Percentiles rank a stretch among this genome's conserved stretches.
Evolutionary conservation across 371 early-diverging fungal species (phyloP).

Genomic region (Rhizomucor pusillus): DNA sequence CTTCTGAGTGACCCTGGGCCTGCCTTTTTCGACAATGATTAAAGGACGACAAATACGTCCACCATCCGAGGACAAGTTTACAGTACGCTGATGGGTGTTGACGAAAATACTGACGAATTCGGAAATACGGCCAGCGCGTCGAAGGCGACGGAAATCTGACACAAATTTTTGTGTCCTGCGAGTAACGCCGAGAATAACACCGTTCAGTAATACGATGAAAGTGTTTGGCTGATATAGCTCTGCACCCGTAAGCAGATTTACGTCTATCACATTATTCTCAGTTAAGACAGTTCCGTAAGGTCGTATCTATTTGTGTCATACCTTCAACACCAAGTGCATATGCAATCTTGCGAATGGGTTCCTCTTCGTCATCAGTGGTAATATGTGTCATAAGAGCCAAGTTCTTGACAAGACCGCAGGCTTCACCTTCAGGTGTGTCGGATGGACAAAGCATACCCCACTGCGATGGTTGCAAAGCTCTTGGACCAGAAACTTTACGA

Average conservation of each 20-base stretch:
- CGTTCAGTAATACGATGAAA: slow-evolving; percentile 91
- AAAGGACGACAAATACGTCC: slow-evolving; percentile 98
- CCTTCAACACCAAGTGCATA: slow-evolving; percentile 85
- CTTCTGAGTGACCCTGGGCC: slow-evolving; percentile 66
- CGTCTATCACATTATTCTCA: slow-evolving; percentile 59
- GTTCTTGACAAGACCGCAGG: slow-evolving; percentile 99
- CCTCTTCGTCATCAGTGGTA: slow-evolving; percentile 93
- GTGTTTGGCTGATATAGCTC: slow-evolving; percentile 77
- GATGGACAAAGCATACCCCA: slow-evolving; percentile 99
- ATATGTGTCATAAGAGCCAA: slow-evolving; percentile 99
- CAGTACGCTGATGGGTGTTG: slow-evolving; percentile 78
- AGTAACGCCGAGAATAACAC: slow-evolving; percentile 88
- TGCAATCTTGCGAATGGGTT: slow-evolving; percentile 71
- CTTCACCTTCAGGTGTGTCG: slow-evolving; percentile 99
- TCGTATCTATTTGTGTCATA: slow-evolving; percentile 1
- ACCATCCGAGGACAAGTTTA: slow-evolving; percentile 97
- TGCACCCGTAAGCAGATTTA: slow-evolving; percentile 77
- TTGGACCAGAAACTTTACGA: slow-evolving; percentile 98
- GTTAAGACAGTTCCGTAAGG: no score
- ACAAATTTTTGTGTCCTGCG: slow-evolving; percentile 80
- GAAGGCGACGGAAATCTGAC: slow-evolving; percentile 75
- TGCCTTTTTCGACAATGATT: slow-evolving; percentile 92
- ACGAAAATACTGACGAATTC: slow-evolving; percentile 95
- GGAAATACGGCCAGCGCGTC: slow-evolving; percentile 86
- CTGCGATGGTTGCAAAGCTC: slow-evolving; percentile 97